Evolutionary conservation across 1,284 basidiomycete genomes (phyloP), one percentile per base, ranked within the genome.

Genomic region (Rhodotorula sp.): DNA sequence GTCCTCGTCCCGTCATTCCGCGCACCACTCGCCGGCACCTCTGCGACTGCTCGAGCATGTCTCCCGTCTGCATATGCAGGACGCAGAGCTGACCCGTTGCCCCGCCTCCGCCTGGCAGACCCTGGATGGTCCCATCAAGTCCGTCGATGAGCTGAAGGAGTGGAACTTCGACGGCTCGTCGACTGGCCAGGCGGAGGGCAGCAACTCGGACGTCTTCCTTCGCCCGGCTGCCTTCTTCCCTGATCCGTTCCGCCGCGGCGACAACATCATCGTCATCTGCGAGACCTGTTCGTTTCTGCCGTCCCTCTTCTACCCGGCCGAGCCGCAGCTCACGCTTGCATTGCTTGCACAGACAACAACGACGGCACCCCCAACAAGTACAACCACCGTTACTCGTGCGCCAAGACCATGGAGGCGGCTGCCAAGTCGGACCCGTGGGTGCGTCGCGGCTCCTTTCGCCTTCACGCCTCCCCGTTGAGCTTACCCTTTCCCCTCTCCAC

Each of bases 81-180:
- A 34, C 34, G 34, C 34, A 34, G 34, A 34, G 34, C 34, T 34
- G 34, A 34, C 34, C 34, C 25, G 25, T 13, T 14, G 25, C 3
- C 44, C 7, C 25, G 44, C 5, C 41, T 8, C 25, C 12, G 23
- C n/a, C 7, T 19, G 27, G n/a, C 79, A 92, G 90, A 94, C 93
- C 71, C 88, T 93, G 80, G 83, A 85, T 82, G 89, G 90, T 83
- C 89, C 90, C 82, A 87, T 93, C 80, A 91, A 91, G 79, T 91
- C 93, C 81, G 88, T 93, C 77, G 88, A 87, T 78, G 87, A 91
- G 80, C 89, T 96, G 75, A 92, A 93, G 80, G 88, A 91, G 84
- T 99, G 96, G 96, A 97, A 99, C 87, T 99, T 99, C 81, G 96
- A 99, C 83, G 96, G 96, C 78, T 97, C 94, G 59, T 96, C 93